Conservation (phyloP, 1,284 basidiomycete species). For the Jaminaea rosea region DNA sequence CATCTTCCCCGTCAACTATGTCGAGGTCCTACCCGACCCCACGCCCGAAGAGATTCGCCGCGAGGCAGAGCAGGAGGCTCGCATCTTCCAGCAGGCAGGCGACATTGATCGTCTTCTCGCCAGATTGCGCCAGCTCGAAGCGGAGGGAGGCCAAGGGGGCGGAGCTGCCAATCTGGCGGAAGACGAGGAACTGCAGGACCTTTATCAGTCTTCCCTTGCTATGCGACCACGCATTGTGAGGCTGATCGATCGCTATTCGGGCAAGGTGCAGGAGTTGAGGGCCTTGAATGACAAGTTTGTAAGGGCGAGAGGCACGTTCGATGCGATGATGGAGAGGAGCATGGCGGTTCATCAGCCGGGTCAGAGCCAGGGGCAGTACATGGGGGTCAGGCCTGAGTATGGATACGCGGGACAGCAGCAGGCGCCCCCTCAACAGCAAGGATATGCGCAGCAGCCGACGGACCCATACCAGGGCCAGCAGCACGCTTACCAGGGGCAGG, state of each 20-base stretch:
- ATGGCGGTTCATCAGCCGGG: slow-evolving; percentile 57
- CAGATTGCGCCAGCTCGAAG: slow-evolving; percentile 68
- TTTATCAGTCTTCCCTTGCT: slow-evolving; percentile 80
- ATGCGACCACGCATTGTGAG: slow-evolving; percentile 89
- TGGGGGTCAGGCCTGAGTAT: slow-evolving; percentile 9
- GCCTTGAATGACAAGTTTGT: slow-evolving; percentile 84
- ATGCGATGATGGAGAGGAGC: slow-evolving; percentile 82
- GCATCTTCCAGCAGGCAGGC: slow-evolving; percentile 71
- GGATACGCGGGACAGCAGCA: slow-evolving; percentile 39
- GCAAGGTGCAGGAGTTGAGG: slow-evolving; percentile 57
- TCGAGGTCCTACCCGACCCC: slow-evolving; percentile 82
- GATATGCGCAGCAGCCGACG: slow-evolving; percentile 20
- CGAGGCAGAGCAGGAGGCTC: slow-evolving; percentile 80
- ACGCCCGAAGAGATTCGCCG: slow-evolving; percentile 66
- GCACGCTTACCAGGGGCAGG: background rate
- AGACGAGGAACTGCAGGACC: slow-evolving; percentile 76
- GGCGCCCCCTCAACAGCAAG: slow-evolving; percentile 8
- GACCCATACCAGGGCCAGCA: slow-evolving; percentile 13
- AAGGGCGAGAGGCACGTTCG: slow-evolving; percentile 70
- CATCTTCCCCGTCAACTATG: slow-evolving; percentile 97
- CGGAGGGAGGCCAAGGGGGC: no score
- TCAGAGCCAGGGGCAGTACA: slow-evolving; percentile 3
- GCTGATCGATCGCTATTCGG: slow-evolving; percentile 81
- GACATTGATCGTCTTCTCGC: slow-evolving; percentile 79
- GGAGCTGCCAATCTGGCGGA: slow-evolving; percentile 72